Evolutionary conservation across 225 moss, liverwort and hornwort genomes (phyloP), one percentile per base, ranked within the genome.

Genomic region (Pseudisothecium myosuroides): DNA sequence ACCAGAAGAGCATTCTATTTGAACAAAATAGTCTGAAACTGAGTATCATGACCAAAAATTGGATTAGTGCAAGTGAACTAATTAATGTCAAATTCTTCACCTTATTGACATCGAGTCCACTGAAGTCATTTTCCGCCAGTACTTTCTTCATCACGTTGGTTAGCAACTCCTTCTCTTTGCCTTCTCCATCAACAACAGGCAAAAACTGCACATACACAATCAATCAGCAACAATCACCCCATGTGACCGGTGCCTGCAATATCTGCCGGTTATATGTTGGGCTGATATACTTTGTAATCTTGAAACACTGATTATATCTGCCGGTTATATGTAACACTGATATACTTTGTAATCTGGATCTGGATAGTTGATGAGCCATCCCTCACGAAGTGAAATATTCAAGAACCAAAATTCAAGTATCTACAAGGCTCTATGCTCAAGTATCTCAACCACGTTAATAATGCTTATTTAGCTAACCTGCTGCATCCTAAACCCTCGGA

Each of bases 21-120:
- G 47, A 60, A 76, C 15, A 66, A 85, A 39, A 45, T n/a, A n/a
- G 59, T 88, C 73, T 74, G 49, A 64, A 81, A 67, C 39, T 15
- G 6, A 69, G 55, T 78, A 72, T 65, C 31, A 60, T 34, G 32
- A 71, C 20, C 63, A 64, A 89, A 71, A 78, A 77, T 45, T 76
- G 79, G 29, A 72, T 65, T 8, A 88, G 72, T 37, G 60, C 37
- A 60, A 85, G 56, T 81, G 55, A 88, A 72, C 56, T 41, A 39
- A 39, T 79, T 52, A 8, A 39, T 58, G 67, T 73, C 65, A n/a
- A 23, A 59, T 39, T 91, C 67, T 81, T 88, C 90, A 96, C 98
- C 99, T 99, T 99, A 90, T 92, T 94, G 26, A 97, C 88, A 89
- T 99, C 96, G 83, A 98, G 91, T 68, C 96, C 92, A 87, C 95